Base-by-base conservation (phyloP, 2,329 filamentous ascomycete genomes). In the Fusarium tjaetaba region DNA sequence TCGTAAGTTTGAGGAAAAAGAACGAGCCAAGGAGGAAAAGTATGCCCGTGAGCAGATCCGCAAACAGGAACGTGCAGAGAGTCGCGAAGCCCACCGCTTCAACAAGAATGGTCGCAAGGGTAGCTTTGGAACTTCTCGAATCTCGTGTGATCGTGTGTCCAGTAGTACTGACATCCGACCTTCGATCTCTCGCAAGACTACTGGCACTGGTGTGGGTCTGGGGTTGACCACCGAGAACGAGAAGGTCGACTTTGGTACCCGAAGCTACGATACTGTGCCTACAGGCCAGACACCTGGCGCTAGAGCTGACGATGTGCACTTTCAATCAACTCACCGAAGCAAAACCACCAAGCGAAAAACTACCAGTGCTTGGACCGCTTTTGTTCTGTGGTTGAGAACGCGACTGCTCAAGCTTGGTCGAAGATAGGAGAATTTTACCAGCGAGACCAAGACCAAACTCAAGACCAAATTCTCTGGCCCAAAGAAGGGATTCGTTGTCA, bases 371-470 rank as follows among this genome's bases (percentile, higher is more conserved):
- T 92, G 90, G 89, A 90, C 88, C 13, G 86, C 86, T 28, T 91
- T 92, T 74, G 84, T 92, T 57, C 84, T 92, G 62, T 92, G 90
- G 90, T 79, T 92, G 32, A 84, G 89, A 68, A 92, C 90, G n/a
- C 80, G 83, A 61, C 76, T 85, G 65, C 78, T 85, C 66, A 84
- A 83, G 79, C 74, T 84, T 65, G 82, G 82, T 57, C 79, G 81
- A 75, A 81, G 81, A 73, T 84, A 83, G 81, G 69, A 75, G 52
- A 75, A 74, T 46, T 46, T 60, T 18, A 72, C 75, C 63, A 72
- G 72, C 71, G 56, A 65, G 68, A 70, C 53, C 55, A 74, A 65
- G 68, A 68, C 56, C 53, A 62, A 64, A 45, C 61, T 68, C 60
- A 75, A 55, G 60, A 68, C 63, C 53, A 39, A 62, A 48, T 61